Evolutionary conservation across 345 rosid genomes (phyloP), one percentile per base, ranked within the genome.

Genomic region (Linum tenue): DNA sequence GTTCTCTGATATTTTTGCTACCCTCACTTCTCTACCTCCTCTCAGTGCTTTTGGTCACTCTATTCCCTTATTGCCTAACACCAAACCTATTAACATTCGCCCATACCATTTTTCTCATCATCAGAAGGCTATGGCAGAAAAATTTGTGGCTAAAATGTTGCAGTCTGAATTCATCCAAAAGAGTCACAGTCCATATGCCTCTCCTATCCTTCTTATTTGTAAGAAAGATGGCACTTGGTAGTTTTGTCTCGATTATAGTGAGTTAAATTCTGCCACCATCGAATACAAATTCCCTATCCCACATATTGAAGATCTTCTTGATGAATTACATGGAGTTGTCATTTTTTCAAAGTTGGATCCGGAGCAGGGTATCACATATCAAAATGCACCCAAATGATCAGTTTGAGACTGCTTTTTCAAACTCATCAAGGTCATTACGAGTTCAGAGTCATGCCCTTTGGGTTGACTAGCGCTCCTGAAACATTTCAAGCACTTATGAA

Each of bases 401-500:
- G 3, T 12, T 5, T 5, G 35, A 58, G 17, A 58, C 61, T 8
- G 37, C 61, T 58, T 58, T 58, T 58, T 58, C 17, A 12, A 58
- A 58, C 61, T 58, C 61, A 58, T 31, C 61, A 58, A 3, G 37
- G 61, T 0, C 38, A 16, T 58, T 58, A 58, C 1, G 31, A 22
- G 31, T 22, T 22, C 31, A 22, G 31, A 22, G 31, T 22, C 31
- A 22, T 22, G 31, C 31, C 31, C 31, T 22, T 22, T 22, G 31
- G 31, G 31, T 22, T 22, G 31, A 22, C 31, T 22, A 22, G 5
- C 35, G 61, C 37, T 3, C 61, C 61, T 2, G 37, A 36, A 2
- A 58, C 37, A 36, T 58, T 58, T 12, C 61, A 58, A 58, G 36
- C 61, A 2, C 17, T 58, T 16, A 58, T 58, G 61, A 58, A 58